Base-by-base conservation (phyloP, 108 stramenopile species). In the Cyclotella distinguenda region DNA sequence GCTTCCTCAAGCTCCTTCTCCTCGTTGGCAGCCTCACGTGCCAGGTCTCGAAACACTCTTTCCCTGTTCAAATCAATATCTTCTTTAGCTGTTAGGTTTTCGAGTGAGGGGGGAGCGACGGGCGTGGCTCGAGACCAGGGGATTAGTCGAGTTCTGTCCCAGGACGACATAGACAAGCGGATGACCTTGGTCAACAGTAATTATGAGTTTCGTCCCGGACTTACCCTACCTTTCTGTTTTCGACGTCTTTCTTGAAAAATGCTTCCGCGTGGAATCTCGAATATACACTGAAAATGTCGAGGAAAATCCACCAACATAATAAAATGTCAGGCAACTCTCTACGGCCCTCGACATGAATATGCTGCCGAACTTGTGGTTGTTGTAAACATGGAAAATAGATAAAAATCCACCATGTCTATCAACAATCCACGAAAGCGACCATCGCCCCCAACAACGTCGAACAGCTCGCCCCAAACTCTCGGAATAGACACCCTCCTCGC, bases 151-250 rank as follows among this genome's bases (percentile, higher is more conserved):
- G 82, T 82, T 68, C 88, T 70, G 55, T 93, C 91, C 91, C 91
- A 93, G 23, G 88, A 88, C 47, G 90, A 88, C 90, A 91, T 91
- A n/a, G n/a, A n/a, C n/a, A n/a, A n/a, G n/a, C n/a, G n/a, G 2
- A 2, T 64, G 33, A n/a, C n/a, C n/a, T n/a, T n/a, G n/a, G n/a
- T n/a, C n/a, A n/a, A n/a, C n/a, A n/a, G n/a, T n/a, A n/a, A n/a
- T n/a, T n/a, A n/a, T n/a, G n/a, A n/a, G n/a, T n/a, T n/a, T n/a
- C n/a, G n/a, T n/a, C n/a, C 5, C 44, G 6, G 21, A 45, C 22
- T n/a, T n/a, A n/a, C n/a, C n/a, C n/a, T n/a, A n/a, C n/a, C n/a
- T n/a, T n/a, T n/a, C n/a, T n/a, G n/a, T n/a, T n/a, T n/a, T n/a
- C n/a, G n/a, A n/a, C n/a, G n/a, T n/a, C n/a, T n/a, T n/a, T n/a